Evolutionary conservation across 495 filamentous ascomycete species (phyloP).

Genomic region (Lepidopterella palustris): DNA sequence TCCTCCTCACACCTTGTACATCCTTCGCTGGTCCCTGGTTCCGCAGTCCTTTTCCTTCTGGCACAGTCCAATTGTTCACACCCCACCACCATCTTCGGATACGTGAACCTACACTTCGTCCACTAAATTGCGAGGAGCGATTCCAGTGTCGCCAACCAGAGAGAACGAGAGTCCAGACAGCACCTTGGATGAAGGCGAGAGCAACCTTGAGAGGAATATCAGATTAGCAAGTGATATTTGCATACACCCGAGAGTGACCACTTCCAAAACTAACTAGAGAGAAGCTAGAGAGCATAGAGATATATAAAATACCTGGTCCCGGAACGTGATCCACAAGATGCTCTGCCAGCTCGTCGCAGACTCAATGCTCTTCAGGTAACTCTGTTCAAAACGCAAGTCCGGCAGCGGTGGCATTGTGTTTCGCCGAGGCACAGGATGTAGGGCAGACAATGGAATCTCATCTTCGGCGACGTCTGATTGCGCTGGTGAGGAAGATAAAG

Average conservation of each 20-base stretch:
- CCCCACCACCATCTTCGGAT: conserved; percentile 84
- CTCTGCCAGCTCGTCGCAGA: conserved; percentile 67
- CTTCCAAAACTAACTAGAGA: too few relatives aligned
- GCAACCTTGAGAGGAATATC: conserved; percentile 51
- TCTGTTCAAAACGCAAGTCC: conserved; percentile 94
- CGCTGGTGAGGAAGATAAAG: conserved; percentile 12
- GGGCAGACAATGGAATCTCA: conserved; percentile 37
- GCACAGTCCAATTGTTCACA: conserved; percentile 78
- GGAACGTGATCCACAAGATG: conserved; percentile 72
- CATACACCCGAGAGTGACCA: too few relatives aligned
- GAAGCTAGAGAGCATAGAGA: too few relatives aligned
- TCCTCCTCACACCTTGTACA: conserved; percentile 45
- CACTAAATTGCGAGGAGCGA: conserved; percentile 59
- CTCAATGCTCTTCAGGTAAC: conserved; percentile 80
- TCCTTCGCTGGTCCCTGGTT: conserved; percentile 37
- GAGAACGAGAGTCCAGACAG: conserved; percentile 72
- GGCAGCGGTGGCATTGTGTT: conserved; percentile 71
- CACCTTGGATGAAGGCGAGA: conserved; percentile 75
- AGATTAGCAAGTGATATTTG: conserved; percentile 11
- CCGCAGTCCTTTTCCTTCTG: conserved; percentile 30
- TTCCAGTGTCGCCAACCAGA: conserved; percentile 84
- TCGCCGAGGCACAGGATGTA: conserved; percentile 46
- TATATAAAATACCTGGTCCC: conserved; percentile 78
- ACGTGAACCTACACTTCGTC: conserved; percentile 61
- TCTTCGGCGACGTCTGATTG: conserved; percentile 32